These are phyloP conservation scores for Podaxis sp. DNA, from an alignment of 768 basidiomycete species.

Conservation along the genomic window DNA sequence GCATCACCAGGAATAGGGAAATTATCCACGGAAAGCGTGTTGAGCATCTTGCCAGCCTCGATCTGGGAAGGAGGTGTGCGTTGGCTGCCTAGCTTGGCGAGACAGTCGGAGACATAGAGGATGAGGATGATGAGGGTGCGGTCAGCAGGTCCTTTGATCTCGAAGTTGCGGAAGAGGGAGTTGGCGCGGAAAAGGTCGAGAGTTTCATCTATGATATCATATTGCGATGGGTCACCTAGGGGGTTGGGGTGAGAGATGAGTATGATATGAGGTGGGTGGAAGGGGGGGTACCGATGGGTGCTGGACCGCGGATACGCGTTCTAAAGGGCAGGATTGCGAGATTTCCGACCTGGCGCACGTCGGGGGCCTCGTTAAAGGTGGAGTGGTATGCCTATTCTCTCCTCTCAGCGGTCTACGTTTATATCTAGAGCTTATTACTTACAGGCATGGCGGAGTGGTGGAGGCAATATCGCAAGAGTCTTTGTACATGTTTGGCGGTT, in stretches of 20 bases:
- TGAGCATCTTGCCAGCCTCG: slow-evolving; percentile 85
- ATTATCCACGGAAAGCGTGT: slow-evolving; percentile 90
- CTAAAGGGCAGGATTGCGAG: slow-evolving; percentile 87
- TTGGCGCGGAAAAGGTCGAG: slow-evolving; percentile 98
- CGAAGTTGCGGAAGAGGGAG: slow-evolving; percentile 98
- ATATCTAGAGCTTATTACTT: slow-evolving; percentile 27
- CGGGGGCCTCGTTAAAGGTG: slow-evolving; percentile 81
- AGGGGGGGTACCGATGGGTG: slow-evolving; percentile 63
- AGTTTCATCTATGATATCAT: slow-evolving; percentile 95
- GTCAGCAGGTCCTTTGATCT: slow-evolving; percentile 98
- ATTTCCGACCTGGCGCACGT: slow-evolving; percentile 86
- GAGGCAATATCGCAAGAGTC: slow-evolving; percentile 9
- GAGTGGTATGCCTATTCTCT: slow-evolving; percentile 89
- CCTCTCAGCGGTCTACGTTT: slow-evolving; percentile 17
- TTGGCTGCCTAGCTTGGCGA: slow-evolving; percentile 80
- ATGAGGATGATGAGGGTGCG: slow-evolving; percentile 95
- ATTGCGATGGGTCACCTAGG: slow-evolving; percentile 72
- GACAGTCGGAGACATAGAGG: slow-evolving; percentile 96
- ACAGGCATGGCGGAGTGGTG: slow-evolving; percentile 52
- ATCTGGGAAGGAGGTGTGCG: slow-evolving; percentile 71
- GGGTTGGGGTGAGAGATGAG: slow-evolving; percentile 17
- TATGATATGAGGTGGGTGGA: slow-evolving; percentile 4
- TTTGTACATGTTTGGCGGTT: slow-evolving; percentile 4
- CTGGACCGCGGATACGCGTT: slow-evolving; percentile 90
- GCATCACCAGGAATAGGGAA: slow-evolving; percentile 97